Percentiles rank a stretch among this genome's conserved stretches.
Evolutionary conservation across 2,329 filamentous ascomycete genomes (phyloP).

Genomic region (Botrytis medusae): DNA sequence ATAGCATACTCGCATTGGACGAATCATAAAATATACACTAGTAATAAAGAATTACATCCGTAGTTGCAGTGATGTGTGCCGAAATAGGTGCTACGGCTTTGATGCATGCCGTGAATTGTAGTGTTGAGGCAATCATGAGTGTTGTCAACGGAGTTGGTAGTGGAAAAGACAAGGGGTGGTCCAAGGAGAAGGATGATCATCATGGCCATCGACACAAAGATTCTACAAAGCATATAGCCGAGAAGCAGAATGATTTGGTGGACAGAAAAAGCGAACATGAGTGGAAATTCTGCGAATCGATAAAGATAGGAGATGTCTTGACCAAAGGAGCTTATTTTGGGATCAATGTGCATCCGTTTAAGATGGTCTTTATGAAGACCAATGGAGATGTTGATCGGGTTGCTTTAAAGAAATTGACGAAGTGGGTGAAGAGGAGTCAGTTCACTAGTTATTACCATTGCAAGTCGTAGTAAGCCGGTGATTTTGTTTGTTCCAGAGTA

Average conservation of each 20-base stretch:
- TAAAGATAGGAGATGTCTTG: slow-evolving; percentile 31
- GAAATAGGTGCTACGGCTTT: slow-evolving; percentile 32
- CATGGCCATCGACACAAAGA: background rate
- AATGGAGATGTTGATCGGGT: slow-evolving; percentile 32
- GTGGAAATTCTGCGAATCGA: slow-evolving; percentile 2
- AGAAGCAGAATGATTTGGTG: background rate
- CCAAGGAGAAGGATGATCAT: background rate
- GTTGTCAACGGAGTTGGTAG: slow-evolving; percentile 31
- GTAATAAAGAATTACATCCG: slow-evolving; percentile 37
- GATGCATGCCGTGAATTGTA: slow-evolving; percentile 33
- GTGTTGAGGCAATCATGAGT: slow-evolving; percentile 35
- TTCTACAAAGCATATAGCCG: too few species aligned
- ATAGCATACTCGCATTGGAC: background rate
- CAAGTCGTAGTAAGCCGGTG: background rate
- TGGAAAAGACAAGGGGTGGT: background rate
- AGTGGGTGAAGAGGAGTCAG: slow-evolving; percentile 2
- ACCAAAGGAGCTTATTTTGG: slow-evolving; percentile 33
- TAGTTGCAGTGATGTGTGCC: slow-evolving; percentile 28
- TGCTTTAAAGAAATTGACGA: slow-evolving; percentile 28
- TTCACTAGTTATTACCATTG: slow-evolving; percentile 12
- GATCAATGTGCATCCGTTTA: slow-evolving; percentile 34
- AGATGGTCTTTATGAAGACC: slow-evolving; percentile 37
- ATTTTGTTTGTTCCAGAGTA: background rate
- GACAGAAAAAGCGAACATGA: background rate
- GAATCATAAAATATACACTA: slow-evolving; percentile 12